phyloP scores from a whole-genome alignment of 768 basidiomycete genomes.

The Pulveroboletus sp. region DNA sequence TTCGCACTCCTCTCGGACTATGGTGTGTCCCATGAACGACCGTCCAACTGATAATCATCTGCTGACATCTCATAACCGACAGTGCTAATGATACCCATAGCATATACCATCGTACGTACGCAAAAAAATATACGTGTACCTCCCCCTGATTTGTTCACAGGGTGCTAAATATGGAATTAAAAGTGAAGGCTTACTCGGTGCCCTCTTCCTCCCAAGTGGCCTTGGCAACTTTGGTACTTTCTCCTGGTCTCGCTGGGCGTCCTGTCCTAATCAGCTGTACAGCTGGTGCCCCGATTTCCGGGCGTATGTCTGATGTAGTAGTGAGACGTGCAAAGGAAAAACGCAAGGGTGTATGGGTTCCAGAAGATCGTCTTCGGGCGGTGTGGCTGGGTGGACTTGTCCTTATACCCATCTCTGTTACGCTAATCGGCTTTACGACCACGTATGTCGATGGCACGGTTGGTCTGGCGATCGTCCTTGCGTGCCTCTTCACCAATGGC shows the following conservation, averaged over 20 bases:
- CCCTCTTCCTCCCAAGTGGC: slow-evolving; percentile 18
- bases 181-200: slow-evolving; percentile 9
- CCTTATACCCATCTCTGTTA: slow-evolving; percentile 50
- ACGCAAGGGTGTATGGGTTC: slow-evolving; percentile 51
- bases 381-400: slow-evolving; percentile 42
- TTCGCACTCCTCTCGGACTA: slow-evolving; percentile 26
- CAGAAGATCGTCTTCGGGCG: slow-evolving; percentile 63
- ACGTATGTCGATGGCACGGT: slow-evolving; percentile 43
- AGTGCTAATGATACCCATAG: slow-evolving; percentile 53
- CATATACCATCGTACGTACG: slow-evolving; percentile 57
- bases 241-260: background rate
- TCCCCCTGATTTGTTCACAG: slow-evolving; percentile 29
- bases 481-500: slow-evolving; percentile 50
- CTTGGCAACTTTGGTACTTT: slow-evolving; percentile 24
- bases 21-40: slow-evolving; percentile 27
- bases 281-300: slow-evolving; percentile 61
- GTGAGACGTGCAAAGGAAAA: slow-evolving; percentile 22
- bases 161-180: slow-evolving; percentile 35
- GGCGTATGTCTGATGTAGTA: slow-evolving; percentile 51
- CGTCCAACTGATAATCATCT: no score
- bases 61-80: background rate
- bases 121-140: background rate
- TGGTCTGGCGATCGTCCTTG: slow-evolving; percentile 48
- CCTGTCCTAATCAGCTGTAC: background rate
- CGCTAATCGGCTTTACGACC: slow-evolving; percentile 46